Conservation (phyloP, 768 basidiomycete species). For the Pleurotus salmoneostramineus region DNA sequence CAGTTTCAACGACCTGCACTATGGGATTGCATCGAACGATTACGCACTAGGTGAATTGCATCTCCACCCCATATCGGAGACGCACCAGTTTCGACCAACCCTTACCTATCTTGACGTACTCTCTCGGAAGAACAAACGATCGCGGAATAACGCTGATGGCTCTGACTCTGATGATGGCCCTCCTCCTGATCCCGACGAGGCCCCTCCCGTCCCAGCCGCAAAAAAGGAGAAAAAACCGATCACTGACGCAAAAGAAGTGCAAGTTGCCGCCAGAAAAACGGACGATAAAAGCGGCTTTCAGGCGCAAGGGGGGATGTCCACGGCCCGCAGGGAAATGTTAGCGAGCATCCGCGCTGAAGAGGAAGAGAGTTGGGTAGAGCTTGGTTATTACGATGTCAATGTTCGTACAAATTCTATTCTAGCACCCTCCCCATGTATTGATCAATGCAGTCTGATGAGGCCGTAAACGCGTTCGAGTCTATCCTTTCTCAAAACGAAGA, state of each 20-base stretch:
- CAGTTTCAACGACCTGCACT: slow-evolving; percentile 15
- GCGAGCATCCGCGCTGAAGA: slow-evolving; percentile 70
- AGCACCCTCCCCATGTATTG: neutral
- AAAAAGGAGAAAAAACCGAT: slow-evolving; percentile 61
- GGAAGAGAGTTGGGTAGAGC: slow-evolving; percentile 71
- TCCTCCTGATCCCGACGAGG: slow-evolving; percentile 77
- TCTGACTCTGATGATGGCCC: slow-evolving; percentile 79
- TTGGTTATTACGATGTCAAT: slow-evolving; percentile 62
- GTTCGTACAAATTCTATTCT: slow-evolving; percentile 33
- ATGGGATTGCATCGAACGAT: neutral
- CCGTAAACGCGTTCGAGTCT: slow-evolving; percentile 52
- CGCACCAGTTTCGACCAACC: slow-evolving; percentile 80
- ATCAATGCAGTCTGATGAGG: slow-evolving; percentile 48
- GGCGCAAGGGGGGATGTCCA: slow-evolving; percentile 63
- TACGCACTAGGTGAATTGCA: slow-evolving; percentile 56
- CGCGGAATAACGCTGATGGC: slow-evolving; percentile 44
- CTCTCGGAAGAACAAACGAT: slow-evolving; percentile 57
- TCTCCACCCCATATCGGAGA: slow-evolving; percentile 74
- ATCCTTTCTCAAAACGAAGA: slow-evolving; percentile 58
- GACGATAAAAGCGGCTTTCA: slow-evolving; percentile 56
- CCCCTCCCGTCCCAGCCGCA: slow-evolving; percentile 32
- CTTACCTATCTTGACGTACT: slow-evolving; percentile 76
- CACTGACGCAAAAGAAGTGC: slow-evolving; percentile 70
- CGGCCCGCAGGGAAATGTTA: slow-evolving; percentile 74
- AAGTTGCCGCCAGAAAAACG: slow-evolving; percentile 66